Percentiles rank a stretch among this genome's conserved stretches.
phyloP scores from a whole-genome alignment of 495 filamentous ascomycete species.

The Jackrogersella minutella region DNA sequence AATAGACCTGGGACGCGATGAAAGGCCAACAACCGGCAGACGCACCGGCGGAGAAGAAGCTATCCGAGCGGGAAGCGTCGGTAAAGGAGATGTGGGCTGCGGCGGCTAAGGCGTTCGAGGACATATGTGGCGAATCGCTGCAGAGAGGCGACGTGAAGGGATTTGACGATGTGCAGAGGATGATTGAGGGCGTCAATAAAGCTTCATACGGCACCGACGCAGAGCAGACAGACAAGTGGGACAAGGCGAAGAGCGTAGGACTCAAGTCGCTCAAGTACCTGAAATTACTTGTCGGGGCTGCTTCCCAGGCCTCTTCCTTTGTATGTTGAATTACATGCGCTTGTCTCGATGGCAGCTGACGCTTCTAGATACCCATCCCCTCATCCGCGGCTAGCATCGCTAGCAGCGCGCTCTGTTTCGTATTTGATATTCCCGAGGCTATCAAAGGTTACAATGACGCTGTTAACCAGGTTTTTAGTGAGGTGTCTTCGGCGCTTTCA shows the following conservation, averaged over 20 bases:
- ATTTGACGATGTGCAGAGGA: not conserved
- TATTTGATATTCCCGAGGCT: slow-evolving; percentile 10
- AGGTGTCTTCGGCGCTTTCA: slow-evolving; percentile 6
- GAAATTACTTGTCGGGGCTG: not conserved
- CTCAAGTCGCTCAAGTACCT: slow-evolving; percentile 5
- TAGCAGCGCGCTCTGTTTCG: not conserved
- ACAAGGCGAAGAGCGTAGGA: not conserved
- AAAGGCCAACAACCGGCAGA: not conserved
- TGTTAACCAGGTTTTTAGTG: not conserved
- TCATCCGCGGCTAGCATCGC: not conserved
- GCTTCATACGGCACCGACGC: not conserved
- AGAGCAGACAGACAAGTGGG: not conserved
- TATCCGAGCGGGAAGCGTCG: not conserved
- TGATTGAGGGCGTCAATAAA: not conserved
- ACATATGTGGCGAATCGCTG: slow-evolving; percentile 5
- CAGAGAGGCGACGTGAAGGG: slow-evolving; percentile 5
- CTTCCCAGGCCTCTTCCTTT: slow-evolving; percentile 2
- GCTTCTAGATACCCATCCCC: slow-evolving; percentile 2
- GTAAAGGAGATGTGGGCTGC: slow-evolving; percentile 7
- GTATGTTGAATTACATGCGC: not conserved
- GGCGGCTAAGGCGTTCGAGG: not conserved
- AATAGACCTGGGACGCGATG: not conserved
- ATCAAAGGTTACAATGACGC: slow-evolving; percentile 10
- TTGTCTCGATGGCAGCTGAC: not conserved
- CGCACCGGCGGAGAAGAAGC: not conserved